Evolutionary conservation across 2,329 filamentous ascomycete genomes (phyloP), one percentile per base, ranked within the genome.

Genomic region (Pyrenophora graminea): DNA sequence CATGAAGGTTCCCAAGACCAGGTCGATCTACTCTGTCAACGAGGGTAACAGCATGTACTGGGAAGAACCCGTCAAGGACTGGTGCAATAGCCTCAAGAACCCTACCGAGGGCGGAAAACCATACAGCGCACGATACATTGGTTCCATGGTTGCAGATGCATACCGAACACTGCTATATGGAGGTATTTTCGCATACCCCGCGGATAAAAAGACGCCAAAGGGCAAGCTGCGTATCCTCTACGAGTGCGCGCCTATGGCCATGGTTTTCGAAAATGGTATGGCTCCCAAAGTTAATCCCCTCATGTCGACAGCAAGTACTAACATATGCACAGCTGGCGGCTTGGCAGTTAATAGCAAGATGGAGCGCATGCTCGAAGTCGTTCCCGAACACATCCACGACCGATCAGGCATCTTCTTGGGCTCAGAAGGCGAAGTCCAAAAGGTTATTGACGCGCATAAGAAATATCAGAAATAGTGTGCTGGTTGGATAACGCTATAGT

Each of bases 1-100:
- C 77, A 99, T 99, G 94, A 80, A 80, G 61, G 86, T 97, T 59
- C 94, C 94, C 47, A 83, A 82, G 74, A 80, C 83, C 69, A 85
- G 92, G 58, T 77, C 87, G 58, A 99, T 99, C 75, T 99, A 99
- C 85, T 96, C 90, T 23, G 91, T 96, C 78, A 99, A 99, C 79
- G 94, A 99, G 82, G 94, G 94, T 63, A 99, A 99, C 83, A 93
- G 89, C 63, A 80, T 94, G 60, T 97, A 97, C 84, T 99, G 94
- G 94, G 86, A 92, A 59, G 89, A 95, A 39, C 83, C 85, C 60
- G 90, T 91, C 68, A 90, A 90, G 77, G 80, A 85, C 64, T 99
- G 96, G 81, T 91, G 96, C 77, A 83, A 94, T 74, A 88, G 86
- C 47, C 81, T 99, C 70, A 99, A 99, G 80, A 84, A 83, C 72